Percentiles rank a stretch among this genome's conserved stretches.
These are phyloP conservation scores for Phlegmacium glaucopus DNA, from an alignment of 768 basidiomycete species.

Conservation along the genomic window DNA sequence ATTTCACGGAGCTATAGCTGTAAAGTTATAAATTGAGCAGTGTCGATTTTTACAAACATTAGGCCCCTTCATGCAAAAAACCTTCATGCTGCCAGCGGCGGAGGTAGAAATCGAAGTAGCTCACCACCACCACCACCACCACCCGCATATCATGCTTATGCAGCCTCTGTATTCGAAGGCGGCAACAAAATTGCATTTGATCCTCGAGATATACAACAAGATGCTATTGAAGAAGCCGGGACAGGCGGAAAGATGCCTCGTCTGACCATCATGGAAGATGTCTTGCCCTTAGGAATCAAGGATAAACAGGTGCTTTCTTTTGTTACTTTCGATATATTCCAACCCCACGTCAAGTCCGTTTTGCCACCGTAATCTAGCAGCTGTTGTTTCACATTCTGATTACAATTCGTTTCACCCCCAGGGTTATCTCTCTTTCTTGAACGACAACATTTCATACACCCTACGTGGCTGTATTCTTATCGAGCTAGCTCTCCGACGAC, in stretches of 20 bases:
- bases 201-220: no score
- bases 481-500: no score
- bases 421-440: constrained; percentile 98
- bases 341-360: no score
- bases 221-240: constrained; percentile 57
- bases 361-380: no score
- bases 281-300: constrained; percentile 88
- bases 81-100: constrained; percentile 13
- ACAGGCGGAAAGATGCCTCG: constrained; percentile 73
- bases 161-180: constrained; percentile 82
- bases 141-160: constrained; percentile 43
- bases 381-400: constrained; percentile 80
- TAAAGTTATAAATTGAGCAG: no score
- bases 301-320: no score
- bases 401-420: constrained; percentile 34
- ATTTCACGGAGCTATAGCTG: no score
- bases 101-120: no score
- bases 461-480: constrained; percentile 97
- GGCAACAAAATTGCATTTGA: constrained; percentile 88
- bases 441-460: constrained; percentile 99
- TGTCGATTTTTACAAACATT: no score
- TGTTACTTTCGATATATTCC: no score
- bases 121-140: no score
- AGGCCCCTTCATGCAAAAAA: no score
- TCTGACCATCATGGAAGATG: constrained; percentile 96